phyloP scores from a whole-genome alignment of 345 rosid species.

The Arabidopsis arenosa region DNA sequence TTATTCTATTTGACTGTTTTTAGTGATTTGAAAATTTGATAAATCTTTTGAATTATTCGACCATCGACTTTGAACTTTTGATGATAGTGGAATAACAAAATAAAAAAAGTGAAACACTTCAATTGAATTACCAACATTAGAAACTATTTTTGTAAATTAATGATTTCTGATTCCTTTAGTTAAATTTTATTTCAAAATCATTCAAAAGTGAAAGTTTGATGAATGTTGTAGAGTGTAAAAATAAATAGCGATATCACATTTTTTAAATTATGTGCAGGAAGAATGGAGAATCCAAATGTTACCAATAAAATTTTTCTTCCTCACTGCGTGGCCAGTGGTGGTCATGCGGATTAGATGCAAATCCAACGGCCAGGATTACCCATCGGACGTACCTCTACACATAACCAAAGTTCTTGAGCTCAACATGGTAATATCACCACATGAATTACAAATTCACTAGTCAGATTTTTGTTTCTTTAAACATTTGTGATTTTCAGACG shows the following conservation, averaged over 20 bases:
- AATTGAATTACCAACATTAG: no score
- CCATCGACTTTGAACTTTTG: background rate
- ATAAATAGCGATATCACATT: no score
- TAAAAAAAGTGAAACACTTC: no score
- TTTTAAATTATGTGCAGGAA: constrained; percentile 50
- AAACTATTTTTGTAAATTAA: no score
- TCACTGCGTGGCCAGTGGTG: constrained; percentile 75
- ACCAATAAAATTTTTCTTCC: constrained; percentile 74
- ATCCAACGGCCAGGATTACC: constrained; percentile 72
- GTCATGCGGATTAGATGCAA: constrained; percentile 79
- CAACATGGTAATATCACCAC: constrained; percentile 55
- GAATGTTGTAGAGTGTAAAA: no score
- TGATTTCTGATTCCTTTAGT: no score
- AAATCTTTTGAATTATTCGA: background rate
- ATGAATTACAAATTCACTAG: background rate
- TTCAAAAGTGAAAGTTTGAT: no score
- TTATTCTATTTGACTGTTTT: background rate
- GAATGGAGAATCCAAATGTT: constrained; percentile 90
- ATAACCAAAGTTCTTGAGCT: constrained; percentile 78
- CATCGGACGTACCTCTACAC: constrained; percentile 59
- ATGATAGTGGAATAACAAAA: background rate
- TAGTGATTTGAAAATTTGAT: background rate
- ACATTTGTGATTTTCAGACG: constrained; percentile 47
- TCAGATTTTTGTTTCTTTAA: background rate
- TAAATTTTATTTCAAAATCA: no score